A percentile compares a stretch with the other conserved stretches of the same genome.
Conservation (phyloP, 2,329 filamentous ascomycete species). For the Didymella glomerata region DNA sequence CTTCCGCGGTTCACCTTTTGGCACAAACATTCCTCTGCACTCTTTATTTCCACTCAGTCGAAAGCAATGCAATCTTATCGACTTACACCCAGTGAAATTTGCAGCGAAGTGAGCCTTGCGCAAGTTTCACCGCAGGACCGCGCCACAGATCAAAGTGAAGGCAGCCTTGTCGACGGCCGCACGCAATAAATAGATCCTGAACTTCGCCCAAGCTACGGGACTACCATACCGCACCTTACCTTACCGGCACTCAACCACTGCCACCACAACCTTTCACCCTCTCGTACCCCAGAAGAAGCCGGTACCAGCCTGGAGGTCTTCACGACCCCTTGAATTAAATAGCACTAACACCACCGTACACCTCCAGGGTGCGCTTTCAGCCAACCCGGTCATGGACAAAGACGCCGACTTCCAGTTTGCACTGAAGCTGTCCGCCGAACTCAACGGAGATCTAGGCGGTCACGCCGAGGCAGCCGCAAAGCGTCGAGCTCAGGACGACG, state of each 20-base stretch:
- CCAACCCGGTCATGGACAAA: too few species aligned
- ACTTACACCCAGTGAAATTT: not conserved
- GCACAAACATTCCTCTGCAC: not conserved
- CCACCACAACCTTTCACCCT: not conserved
- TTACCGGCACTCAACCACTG: not conserved
- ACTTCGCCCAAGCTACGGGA: not conserved
- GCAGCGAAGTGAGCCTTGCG: slow-evolving; percentile 14
- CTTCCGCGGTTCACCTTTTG: not conserved
- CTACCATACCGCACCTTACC: not conserved
- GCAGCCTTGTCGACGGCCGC: slow-evolving; percentile 1
- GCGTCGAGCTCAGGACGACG: slow-evolving; percentile 9
- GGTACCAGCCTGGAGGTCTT: too few species aligned
- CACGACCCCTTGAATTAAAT: too few species aligned
- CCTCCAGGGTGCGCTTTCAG: too few species aligned
- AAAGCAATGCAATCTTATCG: not conserved
- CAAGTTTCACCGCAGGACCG: not conserved
- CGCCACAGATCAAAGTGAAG: slow-evolving; percentile 11
- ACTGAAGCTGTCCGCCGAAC: slow-evolving; percentile 18
- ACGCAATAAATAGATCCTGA: not conserved
- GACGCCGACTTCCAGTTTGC: slow-evolving; percentile 5
- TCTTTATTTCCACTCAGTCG: not conserved
- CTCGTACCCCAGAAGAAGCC: too few species aligned
- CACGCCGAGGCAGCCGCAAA: slow-evolving; percentile 9
- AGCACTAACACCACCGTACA: too few species aligned
- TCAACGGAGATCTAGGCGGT: slow-evolving; percentile 9